These are phyloP conservation scores for Trichosanthes truncata DNA, from an alignment of 306 rosid genomes.

Conservation along the genomic window DNA sequence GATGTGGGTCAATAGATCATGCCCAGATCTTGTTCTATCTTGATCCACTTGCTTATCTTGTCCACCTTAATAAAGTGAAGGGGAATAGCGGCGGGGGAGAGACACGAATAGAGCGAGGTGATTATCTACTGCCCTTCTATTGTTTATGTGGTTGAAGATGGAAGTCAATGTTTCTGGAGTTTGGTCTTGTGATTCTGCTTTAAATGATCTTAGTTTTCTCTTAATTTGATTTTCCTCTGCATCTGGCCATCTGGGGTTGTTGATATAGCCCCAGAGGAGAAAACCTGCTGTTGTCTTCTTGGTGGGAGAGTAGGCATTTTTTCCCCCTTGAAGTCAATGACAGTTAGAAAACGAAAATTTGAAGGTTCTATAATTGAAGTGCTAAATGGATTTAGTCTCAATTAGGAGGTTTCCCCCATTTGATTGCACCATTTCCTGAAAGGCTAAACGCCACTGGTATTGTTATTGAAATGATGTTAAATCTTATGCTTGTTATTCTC, in stretches of 20 bases:
- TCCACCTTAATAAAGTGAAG: constrained; percentile 14
- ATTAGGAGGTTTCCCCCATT: not conserved
- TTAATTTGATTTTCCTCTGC: constrained; percentile 15
- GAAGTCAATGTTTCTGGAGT: constrained; percentile 41
- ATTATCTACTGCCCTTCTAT: constrained; percentile 13
- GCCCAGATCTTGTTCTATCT: constrained; percentile 58
- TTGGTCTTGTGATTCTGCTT: constrained; percentile 4
- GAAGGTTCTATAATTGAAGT: not conserved
- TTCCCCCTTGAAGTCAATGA: not conserved
- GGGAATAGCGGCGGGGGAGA: constrained; percentile 13
- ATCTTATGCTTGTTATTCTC: not conserved
- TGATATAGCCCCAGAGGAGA: constrained; percentile 15
- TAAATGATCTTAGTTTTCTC: constrained; percentile 2
- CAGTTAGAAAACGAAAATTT: not conserved
- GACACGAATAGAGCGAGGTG: constrained; percentile 29
- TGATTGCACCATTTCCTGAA: not conserved
- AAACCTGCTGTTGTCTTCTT: constrained; percentile 9
- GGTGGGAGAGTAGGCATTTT: not conserved
- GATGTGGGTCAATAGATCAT: constrained; percentile 52
- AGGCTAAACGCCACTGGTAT: not conserved
- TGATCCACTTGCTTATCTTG: constrained; percentile 35
- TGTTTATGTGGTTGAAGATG: constrained; percentile 19
- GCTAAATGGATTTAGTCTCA: constrained; percentile 15
- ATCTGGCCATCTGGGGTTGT: constrained; percentile 23
- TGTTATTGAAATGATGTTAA: not conserved